A percentile compares a stretch with the other conserved stretches of the same genome.
Evolutionary conservation across 768 basidiomycete genomes (phyloP).

Genomic region (Termitomyces heimii): DNA sequence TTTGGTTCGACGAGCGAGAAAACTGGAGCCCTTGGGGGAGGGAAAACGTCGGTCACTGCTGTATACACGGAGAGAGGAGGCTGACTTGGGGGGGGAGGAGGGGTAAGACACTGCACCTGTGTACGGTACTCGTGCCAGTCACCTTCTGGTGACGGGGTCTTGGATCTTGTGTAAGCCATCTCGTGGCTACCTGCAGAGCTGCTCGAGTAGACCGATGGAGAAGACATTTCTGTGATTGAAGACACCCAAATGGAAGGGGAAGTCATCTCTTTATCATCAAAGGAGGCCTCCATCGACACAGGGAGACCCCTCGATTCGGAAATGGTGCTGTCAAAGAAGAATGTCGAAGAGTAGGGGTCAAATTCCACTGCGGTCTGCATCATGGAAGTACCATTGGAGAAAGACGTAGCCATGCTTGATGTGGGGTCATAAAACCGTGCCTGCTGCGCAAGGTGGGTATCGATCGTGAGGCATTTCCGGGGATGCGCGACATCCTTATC

Average conservation of each 20-base stretch:
- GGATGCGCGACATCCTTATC: constrained; percentile 26
- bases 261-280: constrained; percentile 50
- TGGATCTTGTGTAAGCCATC: constrained; percentile 28
- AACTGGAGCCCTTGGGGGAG: constrained; percentile 31
- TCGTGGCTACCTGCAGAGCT: constrained; percentile 25
- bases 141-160: constrained; percentile 22
- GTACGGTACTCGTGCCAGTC: constrained; percentile 26
- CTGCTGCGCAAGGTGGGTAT: constrained; percentile 43
- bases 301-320: constrained; percentile 29
- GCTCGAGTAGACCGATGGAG: constrained; percentile 39
- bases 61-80: constrained; percentile 34
- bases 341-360: constrained; percentile 53
- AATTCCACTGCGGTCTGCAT: constrained; percentile 77
- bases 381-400: constrained; percentile 49
- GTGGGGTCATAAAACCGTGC: constrained; percentile 41
- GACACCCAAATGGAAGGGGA: constrained; percentile 45
- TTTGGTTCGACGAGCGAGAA: constrained; percentile 14
- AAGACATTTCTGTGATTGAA: constrained; percentile 39
- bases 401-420: constrained; percentile 35
- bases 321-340: constrained; percentile 42
- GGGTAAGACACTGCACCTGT: constrained; percentile 28
- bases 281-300: constrained; percentile 21
- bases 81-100: constrained; percentile 34
- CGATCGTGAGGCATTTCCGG: constrained; percentile 49
- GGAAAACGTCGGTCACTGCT: constrained; percentile 34